phyloP scores from a whole-genome alignment of 257 asterid genomes.

The Solanum tarijense region DNA sequence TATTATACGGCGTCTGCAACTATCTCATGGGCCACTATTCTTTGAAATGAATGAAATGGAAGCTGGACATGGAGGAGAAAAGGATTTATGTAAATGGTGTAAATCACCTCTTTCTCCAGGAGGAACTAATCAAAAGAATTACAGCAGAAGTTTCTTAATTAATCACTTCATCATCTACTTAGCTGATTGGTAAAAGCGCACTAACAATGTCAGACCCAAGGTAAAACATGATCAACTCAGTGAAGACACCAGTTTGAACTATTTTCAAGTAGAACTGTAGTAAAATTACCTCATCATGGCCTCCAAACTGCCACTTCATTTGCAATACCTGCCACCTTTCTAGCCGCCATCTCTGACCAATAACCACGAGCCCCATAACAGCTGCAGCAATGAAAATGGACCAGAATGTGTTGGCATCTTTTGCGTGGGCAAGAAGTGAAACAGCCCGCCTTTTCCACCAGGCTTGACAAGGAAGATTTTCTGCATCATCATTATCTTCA shows the following conservation, averaged over 20 bases:
- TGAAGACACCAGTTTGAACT: background rate
- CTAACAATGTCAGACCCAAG: background rate
- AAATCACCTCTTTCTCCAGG: background rate
- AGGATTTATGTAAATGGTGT: background rate
- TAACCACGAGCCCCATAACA: conserved; percentile 75
- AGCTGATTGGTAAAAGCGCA: background rate
- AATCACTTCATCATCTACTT: background rate
- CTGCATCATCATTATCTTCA: conserved; percentile 26
- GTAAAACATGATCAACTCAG: background rate
- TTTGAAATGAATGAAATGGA: background rate
- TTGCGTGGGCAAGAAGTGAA: conserved; percentile 57
- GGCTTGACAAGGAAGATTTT: conserved; percentile 66
- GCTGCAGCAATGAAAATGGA: conserved; percentile 76
- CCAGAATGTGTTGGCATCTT: conserved; percentile 80
- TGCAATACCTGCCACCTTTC: conserved; percentile 65
- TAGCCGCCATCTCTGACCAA: conserved; percentile 75
- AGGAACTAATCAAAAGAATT: background rate
- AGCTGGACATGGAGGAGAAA: background rate
- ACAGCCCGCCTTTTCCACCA: conserved; percentile 86
- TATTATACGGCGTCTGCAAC: background rate
- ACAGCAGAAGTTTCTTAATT: background rate
- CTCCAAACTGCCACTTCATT: conserved; percentile 45
- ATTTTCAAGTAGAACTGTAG: background rate
- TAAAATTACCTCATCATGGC: conserved; percentile 40
- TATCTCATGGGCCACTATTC: background rate